These are phyloP conservation scores for Anthracocystis panici-leucophaei DNA, from an alignment of 1,284 basidiomycete genomes.

Conservation along the genomic window DNA sequence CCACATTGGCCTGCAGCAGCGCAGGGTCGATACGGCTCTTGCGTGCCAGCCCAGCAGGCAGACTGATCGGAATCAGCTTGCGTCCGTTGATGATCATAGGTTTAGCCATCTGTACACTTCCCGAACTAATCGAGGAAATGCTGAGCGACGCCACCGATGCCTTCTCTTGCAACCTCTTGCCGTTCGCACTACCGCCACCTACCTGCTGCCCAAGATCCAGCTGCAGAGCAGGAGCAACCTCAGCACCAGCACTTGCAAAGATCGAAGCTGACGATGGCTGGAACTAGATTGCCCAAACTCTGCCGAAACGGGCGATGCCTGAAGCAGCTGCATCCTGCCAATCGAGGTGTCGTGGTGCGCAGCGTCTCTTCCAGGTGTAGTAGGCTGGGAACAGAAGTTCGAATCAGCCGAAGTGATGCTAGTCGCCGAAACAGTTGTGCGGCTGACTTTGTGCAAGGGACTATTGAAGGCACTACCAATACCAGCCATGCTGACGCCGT, in stretches of 20 bases:
- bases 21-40: conserved; percentile 32
- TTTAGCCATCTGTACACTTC: conserved; percentile 26
- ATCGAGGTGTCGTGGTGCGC: conserved; percentile 1
- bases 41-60: conserved; percentile 38
- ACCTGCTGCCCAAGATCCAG: conserved; percentile 19
- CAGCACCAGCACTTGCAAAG: neutral
- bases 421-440: conserved; percentile 8
- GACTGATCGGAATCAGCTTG: conserved; percentile 45
- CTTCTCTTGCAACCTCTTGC: conserved; percentile 27
- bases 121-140: conserved; percentile 29
- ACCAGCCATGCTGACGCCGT: neutral
- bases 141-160: conserved; percentile 29
- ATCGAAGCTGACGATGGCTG: conserved; percentile 15
- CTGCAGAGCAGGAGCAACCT: conserved; percentile 17
- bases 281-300: conserved; percentile 17
- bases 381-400: conserved; percentile 34
- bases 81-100: conserved; percentile 41
- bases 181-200: neutral
- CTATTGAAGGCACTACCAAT: conserved; percentile 17
- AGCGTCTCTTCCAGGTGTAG: conserved; percentile 18
- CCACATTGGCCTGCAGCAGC: conserved; percentile 21
- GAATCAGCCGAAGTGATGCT: conserved; percentile 42
- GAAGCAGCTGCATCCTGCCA: conserved; percentile 9
- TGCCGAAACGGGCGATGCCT: conserved; percentile 24
- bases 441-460: conserved; percentile 25